Evolutionary conservation across 202 grass and related monocot species (phyloP), one percentile per base, ranked within the genome.

Genomic region (Schoenoplectus triqueter): DNA sequence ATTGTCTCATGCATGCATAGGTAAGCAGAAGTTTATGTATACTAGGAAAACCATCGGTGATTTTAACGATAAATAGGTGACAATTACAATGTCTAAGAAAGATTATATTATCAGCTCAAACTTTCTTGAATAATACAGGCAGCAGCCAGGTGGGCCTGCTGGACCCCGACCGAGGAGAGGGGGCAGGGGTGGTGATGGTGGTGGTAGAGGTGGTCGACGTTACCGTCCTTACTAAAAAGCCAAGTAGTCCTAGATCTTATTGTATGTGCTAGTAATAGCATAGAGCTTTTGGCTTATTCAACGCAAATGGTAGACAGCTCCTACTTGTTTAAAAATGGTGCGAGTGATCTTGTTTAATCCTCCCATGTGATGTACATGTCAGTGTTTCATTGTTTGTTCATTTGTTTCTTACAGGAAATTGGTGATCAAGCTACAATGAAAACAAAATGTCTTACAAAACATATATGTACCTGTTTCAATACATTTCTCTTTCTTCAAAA

Each of bases 181-280:
- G 73, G 85, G 88, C 0, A 86, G 93, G 8, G 76, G 86, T 78
- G 86, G 86, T 68, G 95, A 98, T 40, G 54, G 90, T 4, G 54
- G 89, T 22, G 49, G 86, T 71, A 74, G 88, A 74, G 72, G 90
- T 0, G 87, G 88, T 0, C 83, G 93, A 18, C 85, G 95, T 41
- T 91, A 95, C 47, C 89, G 85, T 31, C 95, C 95, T 82, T 98
- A 95, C 82, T 98, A 90, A 45, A 73, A 54, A 51, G 10, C 68
- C 31, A 51, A 69, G 31, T 60, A 78, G 22, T 78, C 44, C 6
- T 77, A 61, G 75, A 14, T 42, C 11, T 45, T 59, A 15, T 61
- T 42, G 39, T 61, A 78, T 44, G 51, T 78, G 22, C 74, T 44
- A 77, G 50, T 57, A 60, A 7, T 41, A 78, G 13, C 42, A 78